phyloP scores from a whole-genome alignment of 257 asterid species.

The Ballota nigra region DNA sequence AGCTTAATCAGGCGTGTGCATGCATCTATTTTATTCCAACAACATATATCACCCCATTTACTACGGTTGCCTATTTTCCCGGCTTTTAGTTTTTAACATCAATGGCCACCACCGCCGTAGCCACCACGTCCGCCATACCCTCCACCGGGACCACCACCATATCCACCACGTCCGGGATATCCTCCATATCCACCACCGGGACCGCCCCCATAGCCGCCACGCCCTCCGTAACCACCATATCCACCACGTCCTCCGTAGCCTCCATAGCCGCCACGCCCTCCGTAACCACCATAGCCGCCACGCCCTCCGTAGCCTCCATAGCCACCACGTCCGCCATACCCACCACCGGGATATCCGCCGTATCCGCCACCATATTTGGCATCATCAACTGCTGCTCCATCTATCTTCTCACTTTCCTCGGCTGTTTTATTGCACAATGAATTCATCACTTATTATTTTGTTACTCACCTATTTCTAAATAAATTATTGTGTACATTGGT shows the following conservation, averaged over 20 bases:
- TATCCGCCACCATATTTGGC: background rate
- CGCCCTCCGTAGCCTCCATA: no score
- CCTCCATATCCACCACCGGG: background rate
- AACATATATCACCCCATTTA: no score
- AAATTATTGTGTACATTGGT: no score
- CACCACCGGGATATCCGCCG: background rate
- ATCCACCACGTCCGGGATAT: background rate
- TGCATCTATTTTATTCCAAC: no score
- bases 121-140: background rate
- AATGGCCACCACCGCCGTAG: background rate
- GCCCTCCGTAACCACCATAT: background rate
- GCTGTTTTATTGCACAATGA: background rate
- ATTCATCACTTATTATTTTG: background rate
- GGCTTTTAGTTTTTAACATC: no score
- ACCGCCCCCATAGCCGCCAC: no score
- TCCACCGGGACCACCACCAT: background rate
- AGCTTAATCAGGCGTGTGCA: no score
- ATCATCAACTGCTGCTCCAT: slow-evolving; percentile 6
- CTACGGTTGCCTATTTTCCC: no score
- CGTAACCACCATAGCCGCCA: background rate
- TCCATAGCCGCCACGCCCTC: background rate
- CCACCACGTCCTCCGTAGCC: background rate
- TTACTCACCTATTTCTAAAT: background rate
- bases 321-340: background rate
- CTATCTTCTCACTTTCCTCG: background rate